Conservation (phyloP, 306 rosid species). For the Vicia villosa region DNA sequence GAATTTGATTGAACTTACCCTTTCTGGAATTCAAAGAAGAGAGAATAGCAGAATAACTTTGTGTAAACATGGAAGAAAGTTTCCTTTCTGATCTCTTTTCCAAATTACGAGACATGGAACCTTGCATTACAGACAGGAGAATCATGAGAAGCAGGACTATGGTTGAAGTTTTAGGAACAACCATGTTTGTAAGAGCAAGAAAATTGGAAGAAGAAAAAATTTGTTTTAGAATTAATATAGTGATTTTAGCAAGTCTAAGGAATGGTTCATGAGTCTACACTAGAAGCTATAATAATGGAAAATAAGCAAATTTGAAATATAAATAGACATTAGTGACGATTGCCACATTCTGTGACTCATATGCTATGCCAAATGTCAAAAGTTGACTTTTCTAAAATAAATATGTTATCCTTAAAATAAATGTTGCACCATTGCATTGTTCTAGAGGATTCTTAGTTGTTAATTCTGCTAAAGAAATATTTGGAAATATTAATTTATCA, state of each 20-base stretch:
- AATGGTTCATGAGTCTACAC: conserved; percentile 11
- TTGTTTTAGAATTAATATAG: background rate
- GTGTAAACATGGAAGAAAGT: conserved; percentile 46
- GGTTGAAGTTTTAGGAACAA: conserved; percentile 37
- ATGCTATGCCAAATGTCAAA: conserved; percentile 38
- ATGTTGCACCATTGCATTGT: background rate
- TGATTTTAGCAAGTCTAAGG: no score
- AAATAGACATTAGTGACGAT: conserved; percentile 22
- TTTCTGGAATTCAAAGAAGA: conserved; percentile 41
- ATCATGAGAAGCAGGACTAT: conserved; percentile 39
- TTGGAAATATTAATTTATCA: conserved; percentile 26
- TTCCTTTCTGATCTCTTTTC: conserved; percentile 37
- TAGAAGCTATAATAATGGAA: background rate
- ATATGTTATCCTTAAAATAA: no score
- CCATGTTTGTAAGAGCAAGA: conserved; percentile 40
- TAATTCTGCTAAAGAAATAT: conserved; percentile 2
- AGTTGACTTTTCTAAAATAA: conserved; percentile 48
- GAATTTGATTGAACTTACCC: conserved; percentile 43
- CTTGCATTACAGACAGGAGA: conserved; percentile 41
- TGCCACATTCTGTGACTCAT: conserved; percentile 30
- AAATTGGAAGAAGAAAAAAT: background rate
- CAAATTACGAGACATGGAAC: conserved; percentile 40
- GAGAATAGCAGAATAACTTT: conserved; percentile 41
- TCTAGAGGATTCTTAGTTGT: background rate
- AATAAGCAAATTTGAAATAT: conserved; percentile 9